These are phyloP conservation scores for Phytopythium cucurbitacearum DNA, from an alignment of 352 stramenopile species.

Conservation along the genomic window DNA sequence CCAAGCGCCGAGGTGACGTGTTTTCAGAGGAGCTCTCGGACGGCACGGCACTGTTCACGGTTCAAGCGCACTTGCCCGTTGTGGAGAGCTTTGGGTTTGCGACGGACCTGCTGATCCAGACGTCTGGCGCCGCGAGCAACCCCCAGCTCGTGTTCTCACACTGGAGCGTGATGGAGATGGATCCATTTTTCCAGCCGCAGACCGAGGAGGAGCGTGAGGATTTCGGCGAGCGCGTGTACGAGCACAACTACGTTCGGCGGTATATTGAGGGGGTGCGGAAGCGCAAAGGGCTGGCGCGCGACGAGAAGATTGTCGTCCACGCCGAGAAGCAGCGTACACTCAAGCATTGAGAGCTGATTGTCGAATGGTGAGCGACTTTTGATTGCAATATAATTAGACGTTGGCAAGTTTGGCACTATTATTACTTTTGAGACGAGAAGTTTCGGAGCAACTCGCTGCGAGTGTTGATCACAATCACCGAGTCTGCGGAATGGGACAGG, in stretches of 20 bases:
- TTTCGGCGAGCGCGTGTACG: slow-evolving; percentile 89
- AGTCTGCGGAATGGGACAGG: no score
- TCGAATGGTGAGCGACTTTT: no score
- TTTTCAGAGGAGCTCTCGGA: slow-evolving; percentile 87
- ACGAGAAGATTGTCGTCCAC: slow-evolving; percentile 95
- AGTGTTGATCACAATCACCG: no score
- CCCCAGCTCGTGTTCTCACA: slow-evolving; percentile 95
- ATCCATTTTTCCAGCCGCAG: slow-evolving; percentile 96
- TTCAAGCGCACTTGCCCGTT: slow-evolving; percentile 92
- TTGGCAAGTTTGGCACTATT: no score
- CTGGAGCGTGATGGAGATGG: slow-evolving; percentile 92
- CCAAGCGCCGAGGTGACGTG: slow-evolving; percentile 90
- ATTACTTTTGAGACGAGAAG: no score
- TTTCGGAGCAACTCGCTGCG: no score
- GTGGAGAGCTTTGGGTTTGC: slow-evolving; percentile 93
- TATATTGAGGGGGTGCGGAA: slow-evolving; percentile 94
- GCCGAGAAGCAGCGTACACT: slow-evolving; percentile 96
- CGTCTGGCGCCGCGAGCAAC: slow-evolving; percentile 93
- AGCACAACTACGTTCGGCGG: slow-evolving; percentile 92
- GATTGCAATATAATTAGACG: no score
- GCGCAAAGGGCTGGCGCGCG: slow-evolving; percentile 91
- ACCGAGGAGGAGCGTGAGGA: slow-evolving; percentile 96
- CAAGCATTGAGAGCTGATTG: slow-evolving; percentile 60
- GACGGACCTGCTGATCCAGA: slow-evolving; percentile 91
- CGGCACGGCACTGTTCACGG: slow-evolving; percentile 92